Evolutionary conservation across 2,329 filamentous ascomycete genomes (phyloP), one percentile per base, ranked within the genome.

Genomic region (Chaetomium strumarium): DNA sequence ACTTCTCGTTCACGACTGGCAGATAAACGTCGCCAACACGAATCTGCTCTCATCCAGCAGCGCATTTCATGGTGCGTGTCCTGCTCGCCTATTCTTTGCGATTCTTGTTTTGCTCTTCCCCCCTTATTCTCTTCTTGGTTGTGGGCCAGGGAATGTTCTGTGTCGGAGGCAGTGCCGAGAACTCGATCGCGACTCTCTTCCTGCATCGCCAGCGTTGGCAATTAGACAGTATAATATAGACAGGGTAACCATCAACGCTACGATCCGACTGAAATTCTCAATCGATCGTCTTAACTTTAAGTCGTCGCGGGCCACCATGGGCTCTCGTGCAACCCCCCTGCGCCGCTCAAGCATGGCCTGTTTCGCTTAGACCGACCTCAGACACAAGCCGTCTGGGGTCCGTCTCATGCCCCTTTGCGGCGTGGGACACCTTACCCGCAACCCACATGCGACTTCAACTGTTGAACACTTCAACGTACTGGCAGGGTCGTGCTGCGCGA

Each of bases 331-430:
- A 34, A 9, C 24, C 48, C 34, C 46, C 49, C 38, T 41, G 52
- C 33, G 48, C 45, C 45, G 40, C 53, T 52, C 49, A 33, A 30
- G 40, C 44, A 53, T 36, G 56, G 55, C 54, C 48, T 45, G 60
- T 64, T 58, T 64, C 62, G 60, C 55, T 56, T 59, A 49, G 59
- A 49, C 55, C 48, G 53, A 59, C 58, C 58, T 63, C 57, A 61
- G 64, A 66, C 64, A 59, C 57, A 46, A 60, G 51, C 53, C 52
- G 65, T 66, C 62, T 63, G 61, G 64, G 57, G 55, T 56, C 52
- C 46, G 65, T 67, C 64, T 66, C 64, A 66, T 49, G 50, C 53
- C 53, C 58, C 58, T 48, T 54, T 37, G 45, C 52, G 55, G 52
- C 52, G 53, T 44, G 46, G 46, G 51, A 52, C 48, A 31, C 46